Evolutionary conservation across 345 rosid species (phyloP), one percentile per base, ranked within the genome.

Genomic region (Hypericum perforatum): DNA sequence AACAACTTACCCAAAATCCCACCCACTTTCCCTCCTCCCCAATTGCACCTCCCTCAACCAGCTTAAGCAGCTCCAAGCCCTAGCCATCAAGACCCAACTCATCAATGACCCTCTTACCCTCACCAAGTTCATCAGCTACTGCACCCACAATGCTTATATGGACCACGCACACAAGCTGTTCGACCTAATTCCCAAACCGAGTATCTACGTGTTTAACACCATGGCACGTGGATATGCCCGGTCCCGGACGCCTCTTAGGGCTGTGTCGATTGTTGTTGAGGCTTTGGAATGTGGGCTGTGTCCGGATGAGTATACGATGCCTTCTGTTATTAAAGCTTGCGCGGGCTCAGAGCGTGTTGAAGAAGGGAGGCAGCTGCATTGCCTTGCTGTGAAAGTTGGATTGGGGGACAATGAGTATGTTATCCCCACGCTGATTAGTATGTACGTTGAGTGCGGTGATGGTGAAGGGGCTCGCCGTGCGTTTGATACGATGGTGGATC

Each of bases 21-120:
- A 58, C 57, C 82, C 80, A 0, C 70, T 70, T 37, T 58, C 72
- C 55, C 61, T 67, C 6, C 68, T 85, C 6, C 76, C 80, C 59
- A 76, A 52, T 16, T 81, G 86, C 77, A 62, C 49, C 41, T 76
- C 82, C 56, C 59, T 79, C 16, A 59, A 55, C 49, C 79, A 78
- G 71, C 68, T 82, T n/a, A 80, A 77, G 80, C 91, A 82, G 64
- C 65, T 85, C 56, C 95, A 89, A 9, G 85, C 80, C 56, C 54
- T 76, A 51, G 37, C 82, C 36, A 60, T 85, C 77, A 89, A 85
- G 76, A 65, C 85, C 63, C 68, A 74, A 13, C 74, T 77, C 67
- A 85, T 48, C 4, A 45, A 70, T 43, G 80, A 82, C 65, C 53
- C 59, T 58, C 56, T 69, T 32, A 41, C 70, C 41, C 58, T 71